Percentiles rank a stretch among this genome's conserved stretches.
These are phyloP conservation scores for Penicillium maclennaniae DNA, from an alignment of 495 filamentous ascomycete genomes.

Conservation along the genomic window DNA sequence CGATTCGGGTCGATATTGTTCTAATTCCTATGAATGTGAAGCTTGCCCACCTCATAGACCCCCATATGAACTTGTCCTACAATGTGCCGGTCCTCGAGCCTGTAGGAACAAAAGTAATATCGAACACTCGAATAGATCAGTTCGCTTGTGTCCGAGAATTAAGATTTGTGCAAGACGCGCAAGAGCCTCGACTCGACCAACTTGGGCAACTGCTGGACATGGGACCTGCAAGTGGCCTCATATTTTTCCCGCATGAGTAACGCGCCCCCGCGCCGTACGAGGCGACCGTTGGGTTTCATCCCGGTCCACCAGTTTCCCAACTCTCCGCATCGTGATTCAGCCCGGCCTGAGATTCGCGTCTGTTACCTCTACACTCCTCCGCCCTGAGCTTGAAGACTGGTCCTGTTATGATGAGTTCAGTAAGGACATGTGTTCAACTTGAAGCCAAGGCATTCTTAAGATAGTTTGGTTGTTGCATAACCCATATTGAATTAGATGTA, in stretches of 20 bases:
- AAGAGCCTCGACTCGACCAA: constrained; percentile 16
- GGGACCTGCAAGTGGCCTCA: constrained; percentile 5
- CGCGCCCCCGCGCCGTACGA: constrained; percentile 10
- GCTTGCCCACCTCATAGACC: not conserved
- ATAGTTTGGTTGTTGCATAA: not conserved
- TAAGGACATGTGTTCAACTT: not conserved
- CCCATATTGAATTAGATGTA: not conserved
- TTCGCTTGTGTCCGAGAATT: not conserved
- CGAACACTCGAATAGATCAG: not conserved
- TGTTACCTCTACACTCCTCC: constrained; percentile 6
- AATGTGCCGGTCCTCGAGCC: constrained; percentile 11
- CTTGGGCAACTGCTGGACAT: constrained; percentile 16
- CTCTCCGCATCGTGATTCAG: constrained; percentile 26
- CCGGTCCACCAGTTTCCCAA: constrained; percentile 14
- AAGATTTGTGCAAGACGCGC: not conserved
- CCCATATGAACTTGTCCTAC: not conserved
- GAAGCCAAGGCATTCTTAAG: not conserved
- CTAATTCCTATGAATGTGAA: constrained; percentile 17
- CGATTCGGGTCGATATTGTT: constrained; percentile 30
- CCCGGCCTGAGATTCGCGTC: constrained; percentile 10
- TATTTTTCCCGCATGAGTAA: constrained; percentile 13
- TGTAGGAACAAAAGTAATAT: not conserved
- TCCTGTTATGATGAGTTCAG: constrained; percentile 6
- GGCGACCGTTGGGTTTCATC: constrained; percentile 26
- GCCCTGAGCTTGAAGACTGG: constrained; percentile 7